phyloP scores from a whole-genome alignment of 257 asterid genomes.

The Coffea canephora region DNA sequence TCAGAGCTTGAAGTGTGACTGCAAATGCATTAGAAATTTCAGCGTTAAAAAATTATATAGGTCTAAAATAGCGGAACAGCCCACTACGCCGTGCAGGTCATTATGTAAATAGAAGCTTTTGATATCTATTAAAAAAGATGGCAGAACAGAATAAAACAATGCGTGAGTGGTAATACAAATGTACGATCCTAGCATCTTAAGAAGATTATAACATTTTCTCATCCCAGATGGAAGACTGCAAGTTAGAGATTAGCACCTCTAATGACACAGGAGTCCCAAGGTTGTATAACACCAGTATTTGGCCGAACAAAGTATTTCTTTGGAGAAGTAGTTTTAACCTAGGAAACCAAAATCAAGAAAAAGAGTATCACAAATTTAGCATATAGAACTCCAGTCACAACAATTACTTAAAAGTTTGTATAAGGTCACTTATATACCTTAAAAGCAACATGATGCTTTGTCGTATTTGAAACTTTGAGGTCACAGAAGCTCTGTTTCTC shows the following conservation, averaged over 20 bases:
- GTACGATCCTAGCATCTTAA: too few species aligned
- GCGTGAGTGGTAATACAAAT: background rate
- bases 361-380: background rate
- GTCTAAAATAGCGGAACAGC: conserved; percentile 5
- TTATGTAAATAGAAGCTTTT: background rate
- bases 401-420: background rate
- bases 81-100: background rate
- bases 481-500: conserved; percentile 82
- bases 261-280: conserved; percentile 67
- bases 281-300: conserved; percentile 66
- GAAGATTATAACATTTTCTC: background rate
- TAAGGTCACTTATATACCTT: background rate
- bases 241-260: conserved; percentile 52
- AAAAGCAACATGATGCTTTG: conserved; percentile 75
- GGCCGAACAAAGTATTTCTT: conserved; percentile 88
- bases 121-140: background rate
- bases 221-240: conserved; percentile 2
- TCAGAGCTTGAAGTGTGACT: conserved; percentile 87
- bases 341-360: background rate
- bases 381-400: background rate
- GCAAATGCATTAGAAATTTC: conserved; percentile 19
- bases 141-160: background rate
- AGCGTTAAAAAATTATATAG: background rate
- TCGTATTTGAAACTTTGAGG: conserved; percentile 69
- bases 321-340: conserved; percentile 93